Percentiles rank a stretch among this genome's conserved stretches.
Evolutionary conservation across 805 yeast species (phyloP).

Genomic region (Candida tallmaniae): DNA sequence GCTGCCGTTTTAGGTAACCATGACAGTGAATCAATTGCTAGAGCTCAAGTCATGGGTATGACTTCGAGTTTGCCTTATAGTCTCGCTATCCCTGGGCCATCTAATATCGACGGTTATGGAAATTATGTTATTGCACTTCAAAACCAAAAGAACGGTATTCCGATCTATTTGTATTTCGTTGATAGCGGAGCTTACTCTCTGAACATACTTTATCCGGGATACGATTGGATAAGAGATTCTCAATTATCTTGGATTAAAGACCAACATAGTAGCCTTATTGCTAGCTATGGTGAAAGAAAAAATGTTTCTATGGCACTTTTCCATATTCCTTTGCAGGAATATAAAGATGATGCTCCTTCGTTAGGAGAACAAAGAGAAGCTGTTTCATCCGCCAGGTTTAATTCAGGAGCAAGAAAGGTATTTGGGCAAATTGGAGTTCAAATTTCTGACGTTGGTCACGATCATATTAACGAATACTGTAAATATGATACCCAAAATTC

Average conservation of each 20-base stretch:
- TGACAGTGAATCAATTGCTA: conserved; percentile 58
- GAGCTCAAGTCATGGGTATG: conserved; percentile 55
- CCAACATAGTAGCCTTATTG: no score
- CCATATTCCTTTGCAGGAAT: no score
- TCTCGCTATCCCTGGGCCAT: conserved; percentile 57
- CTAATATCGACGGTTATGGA: conserved; percentile 71
- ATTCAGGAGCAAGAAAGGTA: no score
- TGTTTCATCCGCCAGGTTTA: no score
- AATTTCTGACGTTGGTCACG: conserved; percentile 87
- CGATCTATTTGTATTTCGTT: no score
- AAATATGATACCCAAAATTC: conserved; percentile 42
- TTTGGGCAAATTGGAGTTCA: conserved; percentile 72
- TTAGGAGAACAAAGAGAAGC: no score
- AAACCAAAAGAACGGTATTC: no score
- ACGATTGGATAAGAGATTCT: conserved; percentile 83
- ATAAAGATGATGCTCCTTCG: no score
- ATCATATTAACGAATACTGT: conserved; percentile 92
- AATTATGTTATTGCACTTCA: no score
- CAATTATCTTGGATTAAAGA: no score
- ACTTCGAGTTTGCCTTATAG: conserved; percentile 63
- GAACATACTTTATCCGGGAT: conserved; percentile 66
- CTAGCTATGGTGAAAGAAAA: no score
- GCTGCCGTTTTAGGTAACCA: conserved; percentile 88
- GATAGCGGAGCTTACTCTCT: conserved; percentile 59
- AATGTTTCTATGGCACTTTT: no score